Conservation (phyloP, 1,139 yeast species). For the Zygoascus meyerae region DNA sequence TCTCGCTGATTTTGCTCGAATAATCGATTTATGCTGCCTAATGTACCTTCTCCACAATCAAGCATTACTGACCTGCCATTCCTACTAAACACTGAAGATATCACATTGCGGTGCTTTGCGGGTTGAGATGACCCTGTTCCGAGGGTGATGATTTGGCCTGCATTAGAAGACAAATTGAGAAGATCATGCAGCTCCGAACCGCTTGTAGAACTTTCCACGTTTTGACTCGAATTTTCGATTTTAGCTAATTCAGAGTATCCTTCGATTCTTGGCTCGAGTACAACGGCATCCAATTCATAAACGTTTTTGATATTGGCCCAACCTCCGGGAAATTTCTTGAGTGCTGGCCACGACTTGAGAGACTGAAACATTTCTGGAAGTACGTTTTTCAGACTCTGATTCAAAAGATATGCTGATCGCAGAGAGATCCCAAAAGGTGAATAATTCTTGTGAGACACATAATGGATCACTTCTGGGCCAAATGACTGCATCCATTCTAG, state of each 20-base stretch:
- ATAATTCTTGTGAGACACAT: constrained; percentile 62
- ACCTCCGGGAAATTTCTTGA: constrained; percentile 15
- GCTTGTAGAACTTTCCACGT: background rate
- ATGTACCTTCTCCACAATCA: constrained; percentile 93
- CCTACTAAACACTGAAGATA: constrained; percentile 66
- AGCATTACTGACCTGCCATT: constrained; percentile 36
- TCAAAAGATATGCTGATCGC: constrained; percentile 48
- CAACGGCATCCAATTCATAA: constrained; percentile 16
- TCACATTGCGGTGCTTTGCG: constrained; percentile 74
- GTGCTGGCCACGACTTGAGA: constrained; percentile 35
- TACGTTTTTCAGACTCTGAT: constrained; percentile 52
- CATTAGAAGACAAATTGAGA: constrained; percentile 2
- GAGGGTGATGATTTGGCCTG: constrained; percentile 61
- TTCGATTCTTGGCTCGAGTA: constrained; percentile 21
- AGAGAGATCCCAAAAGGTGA: constrained; percentile 58
- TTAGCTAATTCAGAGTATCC: constrained; percentile 3
- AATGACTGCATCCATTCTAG: constrained; percentile 45
- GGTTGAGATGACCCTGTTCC: constrained; percentile 97
- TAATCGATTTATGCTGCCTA: constrained; percentile 64
- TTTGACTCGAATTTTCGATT: background rate
- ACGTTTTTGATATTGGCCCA: constrained; percentile 15
- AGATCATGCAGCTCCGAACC: too few species aligned
- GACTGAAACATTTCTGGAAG: constrained; percentile 49
- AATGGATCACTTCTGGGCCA: constrained; percentile 50
- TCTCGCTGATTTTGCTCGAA: constrained; percentile 44